These are phyloP conservation scores for Eucalyptus pauciflora DNA, from an alignment of 345 rosid genomes.

Conservation along the genomic window DNA sequence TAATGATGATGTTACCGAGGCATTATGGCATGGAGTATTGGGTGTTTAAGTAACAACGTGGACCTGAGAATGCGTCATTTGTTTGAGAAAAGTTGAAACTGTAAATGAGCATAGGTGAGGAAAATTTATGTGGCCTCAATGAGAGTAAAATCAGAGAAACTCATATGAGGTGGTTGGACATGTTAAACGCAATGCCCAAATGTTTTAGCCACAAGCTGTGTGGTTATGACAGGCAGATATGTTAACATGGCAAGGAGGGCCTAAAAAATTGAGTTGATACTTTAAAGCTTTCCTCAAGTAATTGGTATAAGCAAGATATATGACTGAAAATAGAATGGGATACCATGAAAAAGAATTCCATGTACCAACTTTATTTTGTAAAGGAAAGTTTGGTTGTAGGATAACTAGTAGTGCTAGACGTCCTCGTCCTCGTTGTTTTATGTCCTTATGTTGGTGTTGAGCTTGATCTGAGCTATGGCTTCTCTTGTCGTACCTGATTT, in stretches of 20 bases:
- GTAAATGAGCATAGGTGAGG: background rate
- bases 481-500: background rate
- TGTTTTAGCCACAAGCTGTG: background rate
- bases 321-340: background rate
- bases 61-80: background rate
- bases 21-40: background rate
- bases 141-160: background rate
- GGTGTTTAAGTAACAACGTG: background rate
- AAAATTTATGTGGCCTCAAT: background rate
- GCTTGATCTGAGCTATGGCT: background rate
- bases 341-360: background rate
- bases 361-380: background rate
- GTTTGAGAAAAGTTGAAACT: background rate
- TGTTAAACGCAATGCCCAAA: background rate
- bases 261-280: background rate
- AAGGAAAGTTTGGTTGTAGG: background rate
- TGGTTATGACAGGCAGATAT: background rate
- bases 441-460: background rate
- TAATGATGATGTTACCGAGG: background rate
- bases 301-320: background rate
- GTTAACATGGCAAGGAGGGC: background rate
- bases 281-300: background rate
- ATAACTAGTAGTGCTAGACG: background rate
- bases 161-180: background rate
- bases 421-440: background rate